phyloP scores from a whole-genome alignment of 148 eudicot genomes.

The Rhododendron vialii region DNA sequence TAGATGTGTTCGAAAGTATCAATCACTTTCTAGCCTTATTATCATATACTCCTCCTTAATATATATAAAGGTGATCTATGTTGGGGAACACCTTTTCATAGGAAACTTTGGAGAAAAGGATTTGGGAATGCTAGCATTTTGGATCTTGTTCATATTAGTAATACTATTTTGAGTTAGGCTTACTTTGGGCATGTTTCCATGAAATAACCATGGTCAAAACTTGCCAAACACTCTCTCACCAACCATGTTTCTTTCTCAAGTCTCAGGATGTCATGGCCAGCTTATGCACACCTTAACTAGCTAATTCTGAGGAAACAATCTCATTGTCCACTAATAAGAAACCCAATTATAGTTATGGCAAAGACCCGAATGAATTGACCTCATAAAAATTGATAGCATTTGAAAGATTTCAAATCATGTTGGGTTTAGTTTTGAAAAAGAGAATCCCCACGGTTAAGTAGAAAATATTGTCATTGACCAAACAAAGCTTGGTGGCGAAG shows the following conservation, averaged over 20 bases:
- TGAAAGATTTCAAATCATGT: too few relatives aligned
- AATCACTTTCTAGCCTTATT: background rate
- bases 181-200: background rate
- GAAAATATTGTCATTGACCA: too few relatives aligned
- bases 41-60: background rate
- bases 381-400: too few relatives aligned
- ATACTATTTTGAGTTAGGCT: background rate
- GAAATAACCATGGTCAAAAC: background rate
- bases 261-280: background rate
- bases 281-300: background rate
- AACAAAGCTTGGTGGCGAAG: too few relatives aligned
- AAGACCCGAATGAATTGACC: too few relatives aligned
- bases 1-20: background rate
- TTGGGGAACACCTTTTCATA: background rate
- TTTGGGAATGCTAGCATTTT: background rate
- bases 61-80: background rate
- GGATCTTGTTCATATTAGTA: background rate
- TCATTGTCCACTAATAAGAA: too few relatives aligned
- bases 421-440: too few relatives aligned
- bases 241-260: background rate
- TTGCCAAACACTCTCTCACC: conserved; percentile 3
- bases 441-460: too few relatives aligned
- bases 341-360: background rate
- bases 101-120: background rate
- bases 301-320: too few relatives aligned